A percentile compares a stretch with the other conserved stretches of the same genome.
Conservation (phyloP, 805 yeast species). For the Suhomyces xylopsoci region DNA sequence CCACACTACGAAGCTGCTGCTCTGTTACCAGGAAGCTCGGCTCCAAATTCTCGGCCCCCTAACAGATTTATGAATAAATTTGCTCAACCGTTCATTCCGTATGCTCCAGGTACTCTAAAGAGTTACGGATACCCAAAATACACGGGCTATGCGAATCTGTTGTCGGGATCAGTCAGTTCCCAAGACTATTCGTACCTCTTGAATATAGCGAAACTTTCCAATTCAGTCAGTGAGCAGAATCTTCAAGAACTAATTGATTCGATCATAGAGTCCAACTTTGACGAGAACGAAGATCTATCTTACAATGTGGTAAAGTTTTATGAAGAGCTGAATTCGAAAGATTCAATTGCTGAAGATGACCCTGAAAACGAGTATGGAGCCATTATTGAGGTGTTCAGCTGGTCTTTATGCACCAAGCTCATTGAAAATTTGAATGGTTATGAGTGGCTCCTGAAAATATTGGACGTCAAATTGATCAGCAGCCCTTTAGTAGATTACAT, state of each 20-base stretch:
- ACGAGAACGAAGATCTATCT: not conserved
- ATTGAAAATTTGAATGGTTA: conserved; percentile 21
- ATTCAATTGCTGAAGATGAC: not conserved
- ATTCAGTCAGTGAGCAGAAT: conserved; percentile 8
- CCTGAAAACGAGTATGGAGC: conserved; percentile 1
- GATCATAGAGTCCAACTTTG: conserved; percentile 12
- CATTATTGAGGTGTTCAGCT: conserved; percentile 2
- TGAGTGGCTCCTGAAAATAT: conserved; percentile 19
- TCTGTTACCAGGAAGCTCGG: not conserved
- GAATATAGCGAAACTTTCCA: conserved; percentile 10
- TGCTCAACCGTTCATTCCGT: conserved; percentile 6
- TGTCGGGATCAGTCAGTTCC: not conserved
- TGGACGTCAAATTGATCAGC: conserved; percentile 14
- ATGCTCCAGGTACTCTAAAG: not conserved
- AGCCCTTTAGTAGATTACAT: not conserved
- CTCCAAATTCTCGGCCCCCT: not conserved
- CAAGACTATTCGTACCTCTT: not conserved
- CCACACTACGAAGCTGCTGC: not conserved
- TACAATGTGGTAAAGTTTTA: conserved; percentile 9
- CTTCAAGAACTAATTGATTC: conserved; percentile 15
- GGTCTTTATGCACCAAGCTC: conserved; percentile 7
- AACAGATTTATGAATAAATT: not conserved
- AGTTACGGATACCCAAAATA: not conserved
- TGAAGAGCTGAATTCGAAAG: not conserved
- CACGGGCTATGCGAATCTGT: not conserved